Evolutionary conservation across 106 monocot species (phyloP).

Genomic region (Xerophyta viscosa): DNA sequence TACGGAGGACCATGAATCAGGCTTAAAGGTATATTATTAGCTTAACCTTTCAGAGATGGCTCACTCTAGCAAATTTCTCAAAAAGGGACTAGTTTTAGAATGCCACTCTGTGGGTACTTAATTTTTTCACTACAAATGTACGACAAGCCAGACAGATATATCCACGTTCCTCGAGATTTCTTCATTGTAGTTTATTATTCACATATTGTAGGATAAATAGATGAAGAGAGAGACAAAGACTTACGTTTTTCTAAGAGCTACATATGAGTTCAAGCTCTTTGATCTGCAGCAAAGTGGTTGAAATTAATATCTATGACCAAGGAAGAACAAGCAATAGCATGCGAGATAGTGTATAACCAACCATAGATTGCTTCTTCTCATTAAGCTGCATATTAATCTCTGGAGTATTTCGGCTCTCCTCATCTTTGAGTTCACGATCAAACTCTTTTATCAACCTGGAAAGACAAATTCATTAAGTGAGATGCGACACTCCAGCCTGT

Average conservation of each 20-base stretch:
- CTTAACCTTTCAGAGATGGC: too few relatives aligned
- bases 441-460: slow-evolving; percentile 91
- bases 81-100: too few relatives aligned
- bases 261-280: slow-evolving; percentile 94
- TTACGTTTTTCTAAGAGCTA: slow-evolving; percentile 94
- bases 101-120: too few relatives aligned
- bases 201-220: background rate
- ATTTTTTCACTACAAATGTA: too few relatives aligned
- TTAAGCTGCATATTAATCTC: slow-evolving; percentile 78
- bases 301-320: background rate
- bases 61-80: too few relatives aligned
- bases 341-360: slow-evolving; percentile 14
- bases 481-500: background rate
- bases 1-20: too few relatives aligned
- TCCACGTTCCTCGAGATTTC: background rate
- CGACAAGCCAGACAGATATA: background rate
- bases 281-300: slow-evolving; percentile 41
- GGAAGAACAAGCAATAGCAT: background rate
- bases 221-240: slow-evolving; percentile 4
- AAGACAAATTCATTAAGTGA: slow-evolving; percentile 1
- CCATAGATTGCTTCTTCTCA: slow-evolving; percentile 95
- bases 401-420: slow-evolving; percentile 57
- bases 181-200: background rate
- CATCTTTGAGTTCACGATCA: slow-evolving; percentile 89
- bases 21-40: too few relatives aligned